Base-by-base conservation (phyloP, 148 eudicot genomes). In the Dysphania ambrosioides region DNA sequence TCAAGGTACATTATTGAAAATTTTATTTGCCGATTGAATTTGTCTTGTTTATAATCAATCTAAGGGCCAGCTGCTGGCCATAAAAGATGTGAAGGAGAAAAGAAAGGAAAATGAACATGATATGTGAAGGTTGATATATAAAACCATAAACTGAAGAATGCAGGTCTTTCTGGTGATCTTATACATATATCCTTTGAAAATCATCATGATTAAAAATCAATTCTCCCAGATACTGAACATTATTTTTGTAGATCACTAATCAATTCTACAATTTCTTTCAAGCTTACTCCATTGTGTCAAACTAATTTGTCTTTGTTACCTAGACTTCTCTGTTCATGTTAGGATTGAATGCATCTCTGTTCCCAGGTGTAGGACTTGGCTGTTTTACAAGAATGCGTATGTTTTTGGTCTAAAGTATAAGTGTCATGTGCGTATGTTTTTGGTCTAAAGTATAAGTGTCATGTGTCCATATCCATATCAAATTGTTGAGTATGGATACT, bases 1-100 rank as follows among this genome's bases (percentile, higher is more conserved):
- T 94, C 47, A 94, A 94, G 98, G 97, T 90, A 80, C 79, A 64
- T 34, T 66, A 11, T 71, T 31, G 41, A 53, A 55, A 21, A 30
- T 24, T 27, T 74, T 8, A 27, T 40, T 34, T 16, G 6, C 36
- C 16, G 23, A 40, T 38, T 56, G 55, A 73, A 1, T 38, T 53
- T 66, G 1, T 59, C 40, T 34, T 10, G 21, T 61, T 32, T 49
- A 19, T 6, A 23, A 12, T 11, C 42, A 60, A 66, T 56, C 32
- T 72, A 2, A 36, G 34, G 38, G 30, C 8, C 4, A 8, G 15
- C 70, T 15, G 30, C 30, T 19, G 10, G 18, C 19, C 70, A 38
- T 66, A 40, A 23, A 66, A 40, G 6, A 21, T 66, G 42, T 9
- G 40, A 18, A 19, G 4, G 34, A 9, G 35, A n/a, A 18, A 42